Base-by-base conservation (phyloP, 2,329 filamentous ascomycete genomes). In the Emericellopsis cladophorae region DNA sequence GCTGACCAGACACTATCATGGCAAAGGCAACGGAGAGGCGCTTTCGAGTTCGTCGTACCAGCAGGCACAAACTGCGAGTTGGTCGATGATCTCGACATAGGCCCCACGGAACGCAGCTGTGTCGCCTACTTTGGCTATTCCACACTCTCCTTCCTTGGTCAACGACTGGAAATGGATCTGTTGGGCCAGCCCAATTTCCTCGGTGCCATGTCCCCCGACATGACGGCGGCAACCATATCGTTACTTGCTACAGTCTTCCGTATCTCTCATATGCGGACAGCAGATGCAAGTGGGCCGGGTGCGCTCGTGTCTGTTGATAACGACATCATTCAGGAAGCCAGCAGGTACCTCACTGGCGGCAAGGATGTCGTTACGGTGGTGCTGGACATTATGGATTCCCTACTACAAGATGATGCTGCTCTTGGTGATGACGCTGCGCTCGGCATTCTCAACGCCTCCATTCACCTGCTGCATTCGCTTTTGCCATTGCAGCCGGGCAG, bases 281-380 rank as follows among this genome's bases (percentile, higher is more conserved):
- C 48, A 4, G 43, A 44, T 24, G 46, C 54, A 26, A 50, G 46
- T 16, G 37, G 43, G 1, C 45, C 42, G 4, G 47, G 46, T 1
- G 47, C 29, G 4, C 15, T 73, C 22, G 45, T 57, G 2, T 50
- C 50, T 37, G 41, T 48, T 4, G 57, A 61, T 7, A 54, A 54
- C 38, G 64, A 66, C 18, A 61, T 83, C 11, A 56, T 83, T 29
- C 67, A 72, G 31, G 75, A 79, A 42, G 54, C 57, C 7, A 63
- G 70, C 68, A 48, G 75, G 67, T 58, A 76, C 64, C 55, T 73
- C 57, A 45, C 65, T 68, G 47, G 73, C 31, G 79, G 74, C 42
- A 74, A 70, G 46, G 90, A 95, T 55, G 81, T 96, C 40, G 73
- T 94, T 40, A 78, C 76, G 10, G 75, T 95, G 34, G 66, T 96